Evolutionary conservation across 495 filamentous ascomycete genomes (phyloP), one percentile per base, ranked within the genome.

Genomic region (Neurospora sp.): DNA sequence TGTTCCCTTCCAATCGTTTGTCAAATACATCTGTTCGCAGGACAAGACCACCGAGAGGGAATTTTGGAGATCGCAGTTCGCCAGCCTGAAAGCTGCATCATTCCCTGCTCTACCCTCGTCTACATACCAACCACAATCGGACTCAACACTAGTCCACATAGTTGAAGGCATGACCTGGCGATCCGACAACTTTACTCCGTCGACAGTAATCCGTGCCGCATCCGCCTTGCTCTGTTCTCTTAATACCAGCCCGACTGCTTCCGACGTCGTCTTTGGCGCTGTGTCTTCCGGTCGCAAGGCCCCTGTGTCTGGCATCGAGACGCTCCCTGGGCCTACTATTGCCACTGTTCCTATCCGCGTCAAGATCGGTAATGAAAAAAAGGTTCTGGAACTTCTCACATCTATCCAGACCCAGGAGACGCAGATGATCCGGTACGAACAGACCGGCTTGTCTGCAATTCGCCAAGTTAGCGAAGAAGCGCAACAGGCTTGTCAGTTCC

Each of bases 361-460:
- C 6, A 76, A 71, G 17, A 39, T 87, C 36, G 73, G 84, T 59
- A 70, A 77, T 28, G 28, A 72, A 9, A 39, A 71, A 9, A 76
- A 69, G 6, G 76, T 87, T 28, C 11, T 34, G 6, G 75, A 84
- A 5, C 76, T 75, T 38, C 79, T 88, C 5, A 77, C 81, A 19
- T 69, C 79, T 2, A 76, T 92, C 10, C 88, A 91, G 74, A 75
- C 84, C 17, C 76, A 83, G 19, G 79, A 85, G 15, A 80, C 84
- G 43, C 82, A 85, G 7, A 83, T 83, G 2, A 84, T 88, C 5
- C 83, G 86, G 1, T 87, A 88, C 77, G 85, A 92, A 79, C 87
- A 89, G 43, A 83, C 86, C 71, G 90, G 90, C 3, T 82, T 92
- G 76, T 87, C 90, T 75, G 83, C 87, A 37, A 92, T 92, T 75